These are phyloP conservation scores for Fusarium sp. DNA, from an alignment of 2,329 filamentous ascomycete genomes.

Conservation along the genomic window DNA sequence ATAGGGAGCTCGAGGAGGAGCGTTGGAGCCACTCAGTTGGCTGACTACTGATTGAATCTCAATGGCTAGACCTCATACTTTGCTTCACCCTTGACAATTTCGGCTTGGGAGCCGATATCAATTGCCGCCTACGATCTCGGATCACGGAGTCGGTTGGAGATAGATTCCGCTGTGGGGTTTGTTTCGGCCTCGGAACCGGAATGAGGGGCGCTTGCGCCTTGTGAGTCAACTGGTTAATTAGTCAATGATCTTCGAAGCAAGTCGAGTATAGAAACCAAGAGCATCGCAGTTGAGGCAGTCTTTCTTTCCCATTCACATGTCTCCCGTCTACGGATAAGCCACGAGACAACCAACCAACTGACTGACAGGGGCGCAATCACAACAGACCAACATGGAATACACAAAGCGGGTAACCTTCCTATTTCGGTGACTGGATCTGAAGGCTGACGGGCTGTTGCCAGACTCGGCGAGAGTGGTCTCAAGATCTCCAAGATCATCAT, in stretches of 20 bases:
- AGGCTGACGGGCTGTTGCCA: constrained; percentile 27
- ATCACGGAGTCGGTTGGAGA: not conserved
- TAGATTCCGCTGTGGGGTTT: not conserved
- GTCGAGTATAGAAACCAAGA: not conserved
- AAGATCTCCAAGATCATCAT: constrained; percentile 56
- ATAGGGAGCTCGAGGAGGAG: not conserved
- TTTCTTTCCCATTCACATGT: not conserved
- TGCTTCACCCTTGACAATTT: not conserved
- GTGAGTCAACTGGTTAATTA: constrained; percentile 4
- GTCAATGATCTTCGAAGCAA: not conserved
- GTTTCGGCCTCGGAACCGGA: not conserved
- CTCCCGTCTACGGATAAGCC: not conserved
- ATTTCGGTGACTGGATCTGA: constrained; percentile 2
- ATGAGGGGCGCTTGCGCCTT: not conserved
- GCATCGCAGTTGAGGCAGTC: not conserved
- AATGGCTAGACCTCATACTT: not conserved
- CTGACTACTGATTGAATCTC: not conserved
- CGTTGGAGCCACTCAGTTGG: not conserved
- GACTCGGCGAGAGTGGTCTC: constrained; percentile 54
- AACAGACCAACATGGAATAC: constrained; percentile 33
- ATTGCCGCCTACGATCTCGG: not conserved
- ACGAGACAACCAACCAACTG: not conserved
- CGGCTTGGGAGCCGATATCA: constrained; percentile 4
- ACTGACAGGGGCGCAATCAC: constrained; percentile 3
- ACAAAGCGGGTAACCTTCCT: constrained; percentile 23